Evolutionary conservation across 352 stramenopile species (phyloP), one percentile per base, ranked within the genome.

Genomic region (Phytophthora brassicae): DNA sequence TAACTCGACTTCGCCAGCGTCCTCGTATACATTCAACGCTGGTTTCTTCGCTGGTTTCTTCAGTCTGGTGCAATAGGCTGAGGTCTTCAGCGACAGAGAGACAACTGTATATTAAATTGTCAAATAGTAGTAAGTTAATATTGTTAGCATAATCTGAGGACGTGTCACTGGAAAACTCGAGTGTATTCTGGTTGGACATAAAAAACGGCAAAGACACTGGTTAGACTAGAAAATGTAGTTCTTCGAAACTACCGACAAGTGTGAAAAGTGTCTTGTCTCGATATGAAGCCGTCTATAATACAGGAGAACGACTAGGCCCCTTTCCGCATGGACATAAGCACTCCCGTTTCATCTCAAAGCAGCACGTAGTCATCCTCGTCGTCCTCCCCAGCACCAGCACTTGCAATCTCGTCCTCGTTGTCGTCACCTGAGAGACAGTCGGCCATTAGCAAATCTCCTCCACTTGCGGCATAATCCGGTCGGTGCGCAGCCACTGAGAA

Each of bases 341-440:
- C 39, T 3, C 31, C 36, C 43, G 31, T 33, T 23, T 45, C 33
- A 43, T 47, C 29, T 83, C 60, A 89, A 70, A 91, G 72, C 57
- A 89, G 68, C 36, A 91, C 82, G 64, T 89, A 91, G 39, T 91
- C 82, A 51, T 89, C 79, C 29, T 91, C 81, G 45, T 88, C 70
- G 62, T 75, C 69, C 44, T 68, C 70, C 48, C 62, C 68, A 35
- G 62, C 23, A 35, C 28, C 58, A 31, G 60, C 47, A 58, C 56
- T 64, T 26, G 50, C 23, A 50, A 74, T 46, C 26, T 74, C 72
- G 38, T 86, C 72, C 41, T 86, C 77, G 56, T 82, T 79, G 44
- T 78, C 82, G 44, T 88, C 77, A 16, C 80, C 76, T n/a, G 75
- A 86, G 38, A 89, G 69, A 36, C 79, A 89, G 51, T 88, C 74